Conservation (phyloP, 257 asterid genomes). For the Vinca minor region DNA sequence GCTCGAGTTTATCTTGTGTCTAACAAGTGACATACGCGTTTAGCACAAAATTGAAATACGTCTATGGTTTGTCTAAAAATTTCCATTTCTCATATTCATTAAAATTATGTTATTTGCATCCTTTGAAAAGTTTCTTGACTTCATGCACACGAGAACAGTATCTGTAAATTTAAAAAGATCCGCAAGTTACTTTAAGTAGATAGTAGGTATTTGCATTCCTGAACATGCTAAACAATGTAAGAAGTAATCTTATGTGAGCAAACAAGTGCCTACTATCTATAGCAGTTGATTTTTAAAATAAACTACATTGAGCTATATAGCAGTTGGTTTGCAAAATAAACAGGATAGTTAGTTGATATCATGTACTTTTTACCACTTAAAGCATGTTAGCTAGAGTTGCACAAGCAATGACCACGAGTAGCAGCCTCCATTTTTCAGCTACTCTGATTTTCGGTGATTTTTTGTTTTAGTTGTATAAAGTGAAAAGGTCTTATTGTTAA, state of each 20-base stretch:
- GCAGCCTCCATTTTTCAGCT: not conserved
- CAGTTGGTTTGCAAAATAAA: not conserved
- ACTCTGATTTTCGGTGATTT: not conserved
- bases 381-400: not conserved
- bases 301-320: not conserved
- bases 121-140: not conserved
- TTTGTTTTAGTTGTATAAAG: not conserved
- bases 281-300: not conserved
- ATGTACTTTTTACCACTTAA: not conserved
- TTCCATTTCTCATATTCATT: not conserved
- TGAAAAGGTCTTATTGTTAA: not conserved
- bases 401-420: not conserved
- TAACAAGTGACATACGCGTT: not conserved
- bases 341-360: not conserved
- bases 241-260: not conserved
- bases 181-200: not conserved
- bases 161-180: no score
- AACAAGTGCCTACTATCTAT: not conserved
- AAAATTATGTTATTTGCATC: not conserved
- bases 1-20: not conserved
- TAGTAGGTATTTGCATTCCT: not conserved
- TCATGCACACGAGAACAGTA: no score
- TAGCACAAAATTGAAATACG: not conserved
- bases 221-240: not conserved
- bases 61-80: not conserved